Base-by-base conservation (phyloP, 1,284 basidiomycete genomes). In the Neonothopanus nambi region DNA sequence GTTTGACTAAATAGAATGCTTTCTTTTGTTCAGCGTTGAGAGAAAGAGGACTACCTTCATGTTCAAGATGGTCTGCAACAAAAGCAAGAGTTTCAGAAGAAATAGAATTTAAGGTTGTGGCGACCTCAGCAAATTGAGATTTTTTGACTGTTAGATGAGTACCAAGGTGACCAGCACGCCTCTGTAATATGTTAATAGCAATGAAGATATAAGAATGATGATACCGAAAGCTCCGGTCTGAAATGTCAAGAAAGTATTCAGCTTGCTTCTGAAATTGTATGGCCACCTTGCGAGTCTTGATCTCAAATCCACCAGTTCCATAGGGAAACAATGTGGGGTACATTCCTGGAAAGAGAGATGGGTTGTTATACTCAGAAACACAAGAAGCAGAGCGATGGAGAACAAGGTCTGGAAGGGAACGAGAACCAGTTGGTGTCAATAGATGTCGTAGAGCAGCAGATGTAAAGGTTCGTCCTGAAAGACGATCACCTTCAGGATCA, bases 311-410 rank as follows among this genome's bases (percentile, higher is more conserved):
- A 11, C 71, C 70, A 40, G 61, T 47, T 2, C 70, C 68, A 57
- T 66, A 67, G 1, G 70, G 70, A 60, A 65, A 70, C 5, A 70
- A 51, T 3, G 66, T 68, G 3, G 67, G 67, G 58, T 59, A 70
- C 59, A 70, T 65, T 3, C 59, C 61, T 20, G 65, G 67, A 46
- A 70, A 63, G 2, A 70, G 47, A 13, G 30, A n/a, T 3, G 65
- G 63, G 55, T 70, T 67, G 12, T 62, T 47, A 55, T 61, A 70
- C 54, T 67, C 68, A n/a, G n/a, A n/a, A 45, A 63, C 60, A 1
- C 51, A 54, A 15, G 62, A 56, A 13, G 26, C 28, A 23, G 21
- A 11, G 5, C 52, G 36, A 5, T 41, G 52, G 38, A 61, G 59
- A 30, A 61, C 59, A 26, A 70, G 57, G 15, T 57, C 36, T 18